Evolutionary conservation across 768 basidiomycete species (phyloP).

Genomic region (Pleurotus ostreatus): DNA sequence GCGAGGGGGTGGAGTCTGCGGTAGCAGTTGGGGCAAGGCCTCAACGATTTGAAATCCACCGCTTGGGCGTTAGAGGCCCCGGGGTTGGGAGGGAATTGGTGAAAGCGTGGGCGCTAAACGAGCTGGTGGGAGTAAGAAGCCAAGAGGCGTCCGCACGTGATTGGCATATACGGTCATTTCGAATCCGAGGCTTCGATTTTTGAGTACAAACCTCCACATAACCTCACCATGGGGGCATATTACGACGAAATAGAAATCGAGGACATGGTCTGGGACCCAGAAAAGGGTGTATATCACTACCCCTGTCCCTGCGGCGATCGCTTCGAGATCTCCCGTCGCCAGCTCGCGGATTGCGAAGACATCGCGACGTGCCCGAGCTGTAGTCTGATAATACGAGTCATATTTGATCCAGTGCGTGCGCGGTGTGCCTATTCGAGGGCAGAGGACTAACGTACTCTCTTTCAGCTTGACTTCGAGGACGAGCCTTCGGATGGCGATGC

Average conservation of each 20-base stretch:
- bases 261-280: constrained; percentile 89
- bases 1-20: no score
- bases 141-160: no score
- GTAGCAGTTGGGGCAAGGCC: no score
- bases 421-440: neutral
- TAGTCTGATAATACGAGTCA: constrained; percentile 85
- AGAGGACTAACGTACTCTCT: no score
- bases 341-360: constrained; percentile 88
- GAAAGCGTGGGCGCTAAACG: no score
- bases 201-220: neutral
- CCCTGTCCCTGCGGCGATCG: constrained; percentile 98
- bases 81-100: no score
- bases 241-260: constrained; percentile 99
- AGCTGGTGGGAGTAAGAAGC: no score
- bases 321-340: constrained; percentile 87
- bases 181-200: neutral
- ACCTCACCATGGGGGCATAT: constrained; percentile 67
- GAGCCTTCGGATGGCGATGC: constrained; percentile 32
- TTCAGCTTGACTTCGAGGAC: constrained; percentile 3
- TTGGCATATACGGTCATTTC: no score
- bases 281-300: constrained; percentile 85
- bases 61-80: no score
- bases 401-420: constrained; percentile 89
- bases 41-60: no score
- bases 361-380: constrained; percentile 96